These are phyloP conservation scores for Fusarium avenaceum DNA, from an alignment of 2,329 filamentous ascomycete genomes.

Conservation along the genomic window DNA sequence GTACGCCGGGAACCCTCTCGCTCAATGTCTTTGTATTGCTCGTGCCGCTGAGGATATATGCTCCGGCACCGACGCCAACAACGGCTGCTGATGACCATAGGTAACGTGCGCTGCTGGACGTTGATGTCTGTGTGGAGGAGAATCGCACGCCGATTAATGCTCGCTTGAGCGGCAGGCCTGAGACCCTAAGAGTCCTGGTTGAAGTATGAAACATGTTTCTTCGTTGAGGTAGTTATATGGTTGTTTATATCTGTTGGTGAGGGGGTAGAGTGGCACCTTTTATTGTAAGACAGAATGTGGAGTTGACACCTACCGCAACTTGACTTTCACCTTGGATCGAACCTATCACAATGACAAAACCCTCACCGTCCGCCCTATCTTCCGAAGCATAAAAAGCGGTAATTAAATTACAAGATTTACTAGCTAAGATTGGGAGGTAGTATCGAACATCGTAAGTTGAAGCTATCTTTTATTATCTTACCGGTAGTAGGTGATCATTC, in stretches of 20 bases:
- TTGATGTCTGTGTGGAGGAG: conserved; percentile 29
- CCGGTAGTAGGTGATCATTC: background rate
- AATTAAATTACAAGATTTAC: background rate
- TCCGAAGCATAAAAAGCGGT: background rate
- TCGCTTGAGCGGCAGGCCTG: conserved; percentile 12
- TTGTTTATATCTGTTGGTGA: background rate
- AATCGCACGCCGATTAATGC: conserved; percentile 17
- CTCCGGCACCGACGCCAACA: conserved; percentile 23
- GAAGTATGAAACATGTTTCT: conserved; percentile 37
- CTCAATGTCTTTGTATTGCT: background rate
- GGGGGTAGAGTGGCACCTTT: background rate
- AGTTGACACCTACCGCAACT: conserved; percentile 17
- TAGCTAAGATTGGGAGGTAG: background rate
- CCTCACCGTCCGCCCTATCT: background rate
- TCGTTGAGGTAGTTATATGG: background rate
- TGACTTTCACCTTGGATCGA: background rate
- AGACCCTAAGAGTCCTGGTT: background rate
- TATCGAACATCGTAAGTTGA: background rate
- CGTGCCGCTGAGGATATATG: conserved; percentile 24
- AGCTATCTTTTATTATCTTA: background rate
- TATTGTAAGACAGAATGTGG: background rate
- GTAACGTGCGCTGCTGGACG: conserved; percentile 3
- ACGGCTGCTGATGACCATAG: conserved; percentile 20
- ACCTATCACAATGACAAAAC: background rate
- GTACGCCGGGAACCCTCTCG: conserved; percentile 21